Percentiles rank a stretch among this genome's conserved stretches.
Evolutionary conservation across 306 rosid species (phyloP).

Genomic region (Vicia sativa): DNA sequence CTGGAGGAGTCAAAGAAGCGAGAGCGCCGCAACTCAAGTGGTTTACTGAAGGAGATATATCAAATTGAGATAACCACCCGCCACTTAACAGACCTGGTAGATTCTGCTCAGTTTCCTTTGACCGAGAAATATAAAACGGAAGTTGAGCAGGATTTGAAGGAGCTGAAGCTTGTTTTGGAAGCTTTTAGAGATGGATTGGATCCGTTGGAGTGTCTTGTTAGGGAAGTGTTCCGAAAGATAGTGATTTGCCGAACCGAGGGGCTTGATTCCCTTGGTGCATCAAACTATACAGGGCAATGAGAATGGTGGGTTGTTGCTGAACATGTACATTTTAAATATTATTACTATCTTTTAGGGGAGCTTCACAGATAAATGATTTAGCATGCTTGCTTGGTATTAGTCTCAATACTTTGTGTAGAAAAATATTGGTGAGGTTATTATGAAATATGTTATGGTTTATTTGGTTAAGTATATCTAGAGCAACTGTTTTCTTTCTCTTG

Average conservation of each 20-base stretch:
- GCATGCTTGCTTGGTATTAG: conserved; percentile 37
- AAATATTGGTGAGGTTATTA: conserved; percentile 35
- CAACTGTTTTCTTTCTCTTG: conserved; percentile 30
- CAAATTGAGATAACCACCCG: conserved; percentile 69
- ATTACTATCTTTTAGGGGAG: conserved; percentile 34
- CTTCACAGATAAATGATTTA: conserved; percentile 25
- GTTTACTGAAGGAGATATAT: conserved; percentile 85
- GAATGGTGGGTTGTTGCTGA: conserved; percentile 31
- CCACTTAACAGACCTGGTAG: conserved; percentile 70
- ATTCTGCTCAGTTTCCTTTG: conserved; percentile 76
- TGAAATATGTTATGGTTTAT: conserved; percentile 34
- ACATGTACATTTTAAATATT: conserved; percentile 44
- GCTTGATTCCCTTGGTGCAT: conserved; percentile 65
- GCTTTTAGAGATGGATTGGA: conserved; percentile 64
- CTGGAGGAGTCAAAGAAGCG: conserved; percentile 80
- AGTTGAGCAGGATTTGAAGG: conserved; percentile 58
- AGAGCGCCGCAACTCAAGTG: conserved; percentile 69
- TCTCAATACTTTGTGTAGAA: conserved; percentile 44
- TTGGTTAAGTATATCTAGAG: conserved; percentile 25
- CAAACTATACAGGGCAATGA: conserved; percentile 48
- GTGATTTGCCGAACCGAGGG: conserved; percentile 79
- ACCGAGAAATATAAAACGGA: conserved; percentile 65
- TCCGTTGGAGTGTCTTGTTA: conserved; percentile 76
- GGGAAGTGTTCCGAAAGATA: conserved; percentile 76
- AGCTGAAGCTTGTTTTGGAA: conserved; percentile 59